Evolutionary conservation across 2,329 filamentous ascomycete species (phyloP).

Genomic region (Pseudocercospora crystallina): DNA sequence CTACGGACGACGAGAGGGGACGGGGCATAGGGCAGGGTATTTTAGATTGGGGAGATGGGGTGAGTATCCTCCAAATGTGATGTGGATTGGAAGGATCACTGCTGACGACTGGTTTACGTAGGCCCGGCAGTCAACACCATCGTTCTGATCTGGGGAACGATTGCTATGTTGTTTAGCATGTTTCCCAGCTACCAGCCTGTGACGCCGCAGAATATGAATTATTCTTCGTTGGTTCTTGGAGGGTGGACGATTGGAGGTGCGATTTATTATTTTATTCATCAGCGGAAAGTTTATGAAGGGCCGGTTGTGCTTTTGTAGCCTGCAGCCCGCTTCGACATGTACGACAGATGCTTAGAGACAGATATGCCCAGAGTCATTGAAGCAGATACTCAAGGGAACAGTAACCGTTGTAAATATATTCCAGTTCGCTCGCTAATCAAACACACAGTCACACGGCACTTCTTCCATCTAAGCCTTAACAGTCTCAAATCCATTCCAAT

Average conservation of each 20-base stretch:
- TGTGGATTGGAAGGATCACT: not conserved
- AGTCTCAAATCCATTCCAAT: conserved; percentile 29
- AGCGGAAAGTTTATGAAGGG: conserved; percentile 35
- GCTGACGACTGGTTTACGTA: conserved; percentile 1
- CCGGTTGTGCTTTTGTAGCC: conserved; percentile 3
- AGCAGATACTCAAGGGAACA: no score
- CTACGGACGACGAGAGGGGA: conserved; percentile 13
- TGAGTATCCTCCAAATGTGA: not conserved
- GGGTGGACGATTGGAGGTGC: conserved; percentile 42
- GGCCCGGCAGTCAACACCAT: conserved; percentile 40
- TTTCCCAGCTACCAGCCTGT: conserved; percentile 45
- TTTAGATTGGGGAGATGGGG: conserved; percentile 40
- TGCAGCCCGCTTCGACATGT: no score
- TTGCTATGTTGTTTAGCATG: conserved; percentile 50
- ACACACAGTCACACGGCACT: no score
- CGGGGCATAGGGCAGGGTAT: conserved; percentile 20
- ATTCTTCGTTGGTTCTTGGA: conserved; percentile 40
- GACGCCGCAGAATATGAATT: conserved; percentile 45
- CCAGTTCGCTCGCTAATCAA: no score
- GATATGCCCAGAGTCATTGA: no score
- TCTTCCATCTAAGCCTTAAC: conserved; percentile 24
- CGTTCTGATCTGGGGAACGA: conserved; percentile 44
- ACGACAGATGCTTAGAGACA: no score
- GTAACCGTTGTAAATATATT: no score
- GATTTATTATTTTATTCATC: conserved; percentile 43